Base-by-base conservation (phyloP, 1,284 basidiomycete species). In the Testicularia cyperi region DNA sequence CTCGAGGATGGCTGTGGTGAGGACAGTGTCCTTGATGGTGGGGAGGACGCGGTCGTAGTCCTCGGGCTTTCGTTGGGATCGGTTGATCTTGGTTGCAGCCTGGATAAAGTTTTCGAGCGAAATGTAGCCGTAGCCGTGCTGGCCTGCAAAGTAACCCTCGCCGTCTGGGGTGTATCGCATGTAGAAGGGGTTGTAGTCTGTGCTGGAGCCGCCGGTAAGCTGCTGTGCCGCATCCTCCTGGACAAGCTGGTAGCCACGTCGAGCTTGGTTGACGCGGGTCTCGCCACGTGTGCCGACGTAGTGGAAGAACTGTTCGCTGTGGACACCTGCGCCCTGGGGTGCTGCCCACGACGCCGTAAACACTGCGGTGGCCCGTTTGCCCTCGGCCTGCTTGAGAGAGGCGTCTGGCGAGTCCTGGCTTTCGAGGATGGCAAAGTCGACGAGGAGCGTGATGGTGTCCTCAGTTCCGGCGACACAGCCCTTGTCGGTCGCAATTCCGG, bases 131-230 rank as follows among this genome's bases (percentile, higher is more conserved):
- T 94, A 95, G 5, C 90, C 91, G 48, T 86, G 84, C 78, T 92
- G 90, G 26, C 90, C 90, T 69, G 92, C 90, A 74, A 94, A 94
- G 79, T 88, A 88, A 12, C 91, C 91, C 48, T 84, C 86, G 78
- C 88, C 88, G 46, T 88, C 90, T 1, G 90, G 89, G 37, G 89
- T 88, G 79, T 94, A 94, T 74, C 92, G 90, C 86, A 92, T 91
- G 79, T 92, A 92, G 84, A 92, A 92, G 15, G 90, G 88, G 78
- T 90, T 90, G 78, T 85, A 87, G 42, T 78, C 79, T 45, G 47
- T 48, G 40, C 51, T 45, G 5, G n/a, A 3, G 2, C 60, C 60
- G 14, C 60, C 60, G 2, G 54, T 77, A 84, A 85, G 86, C 24
- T 82, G 78, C 79, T 90, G 91, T 38, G 89, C 88, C 14, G 82